A percentile compares a stretch with the other conserved stretches of the same genome.
Conservation (phyloP, 1,284 basidiomycete genomes). For the Microbotryum saponariae region DNA sequence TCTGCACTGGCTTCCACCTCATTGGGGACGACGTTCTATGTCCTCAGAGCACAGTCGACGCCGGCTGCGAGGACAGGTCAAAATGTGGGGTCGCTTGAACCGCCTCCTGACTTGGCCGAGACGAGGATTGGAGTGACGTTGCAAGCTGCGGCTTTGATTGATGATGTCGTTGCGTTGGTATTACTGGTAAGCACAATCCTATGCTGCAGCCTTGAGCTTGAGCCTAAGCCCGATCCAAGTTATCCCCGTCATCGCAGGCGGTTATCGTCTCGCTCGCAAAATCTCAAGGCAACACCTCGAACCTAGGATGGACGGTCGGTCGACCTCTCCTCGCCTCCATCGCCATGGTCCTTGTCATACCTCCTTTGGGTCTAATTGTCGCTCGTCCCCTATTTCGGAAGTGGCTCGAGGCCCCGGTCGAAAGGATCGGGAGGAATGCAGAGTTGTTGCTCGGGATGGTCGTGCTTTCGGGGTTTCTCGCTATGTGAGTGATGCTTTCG, state of each 20-base stretch:
- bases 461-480: conserved; percentile 26
- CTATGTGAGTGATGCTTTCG: conserved; percentile 35
- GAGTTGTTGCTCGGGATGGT: conserved; percentile 14
- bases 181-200: conserved; percentile 37
- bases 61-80: conserved; percentile 2
- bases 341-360: conserved; percentile 40
- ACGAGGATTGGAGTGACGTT: conserved; percentile 50
- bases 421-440: background rate
- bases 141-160: conserved; percentile 50
- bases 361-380: conserved; percentile 36
- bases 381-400: conserved; percentile 31
- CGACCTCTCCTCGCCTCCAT: conserved; percentile 45
- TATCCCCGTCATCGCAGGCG: conserved; percentile 23
- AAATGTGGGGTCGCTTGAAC: background rate
- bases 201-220: too few relatives aligned
- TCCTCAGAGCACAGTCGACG: conserved; percentile 38
- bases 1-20: conserved; percentile 51
- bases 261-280: conserved; percentile 45
- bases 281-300: background rate
- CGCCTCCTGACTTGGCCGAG: conserved; percentile 41
- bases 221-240: too few relatives aligned
- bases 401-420: background rate
- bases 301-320: conserved; percentile 43
- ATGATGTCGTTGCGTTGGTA: conserved; percentile 53
- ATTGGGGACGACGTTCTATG: conserved; percentile 51